These are phyloP conservation scores for Fusarium pininemorale DNA, from an alignment of 2,329 filamentous ascomycete genomes.

Conservation along the genomic window DNA sequence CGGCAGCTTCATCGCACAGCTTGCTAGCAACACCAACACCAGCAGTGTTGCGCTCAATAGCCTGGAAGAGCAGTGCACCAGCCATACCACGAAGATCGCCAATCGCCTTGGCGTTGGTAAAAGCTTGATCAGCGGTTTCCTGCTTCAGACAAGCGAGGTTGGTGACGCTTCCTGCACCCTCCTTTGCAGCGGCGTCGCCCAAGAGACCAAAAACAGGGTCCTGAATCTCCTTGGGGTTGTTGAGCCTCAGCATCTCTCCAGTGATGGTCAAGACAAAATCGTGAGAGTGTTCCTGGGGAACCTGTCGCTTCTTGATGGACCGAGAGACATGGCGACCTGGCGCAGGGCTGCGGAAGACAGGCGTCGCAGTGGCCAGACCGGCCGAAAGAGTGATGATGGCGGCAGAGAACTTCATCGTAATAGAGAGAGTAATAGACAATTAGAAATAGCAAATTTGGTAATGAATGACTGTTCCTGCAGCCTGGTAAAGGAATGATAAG, in stretches of 20 bases:
- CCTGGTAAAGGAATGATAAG: background rate
- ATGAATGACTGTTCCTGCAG: slow-evolving; percentile 1
- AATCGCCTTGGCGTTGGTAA: slow-evolving; percentile 66
- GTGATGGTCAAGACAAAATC: slow-evolving; percentile 8
- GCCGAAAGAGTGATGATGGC: background rate
- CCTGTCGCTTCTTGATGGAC: slow-evolving; percentile 5
- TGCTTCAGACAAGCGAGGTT: slow-evolving; percentile 58
- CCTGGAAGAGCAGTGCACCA: slow-evolving; percentile 63
- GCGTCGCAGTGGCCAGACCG: background rate
- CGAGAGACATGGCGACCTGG: background rate
- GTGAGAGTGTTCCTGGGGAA: slow-evolving; percentile 12
- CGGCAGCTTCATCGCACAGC: slow-evolving; percentile 2
- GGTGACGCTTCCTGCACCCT: slow-evolving; percentile 51
- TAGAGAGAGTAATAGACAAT: background rate
- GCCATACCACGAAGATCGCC: slow-evolving; percentile 64
- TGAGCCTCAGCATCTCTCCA: background rate
- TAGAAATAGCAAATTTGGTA: background rate
- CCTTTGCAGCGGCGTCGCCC: background rate
- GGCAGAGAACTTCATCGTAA: slow-evolving; percentile 9
- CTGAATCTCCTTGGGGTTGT: slow-evolving; percentile 14
- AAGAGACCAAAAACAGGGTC: slow-evolving; percentile 6
- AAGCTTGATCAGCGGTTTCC: slow-evolving; percentile 65
- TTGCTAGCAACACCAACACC: slow-evolving; percentile 34
- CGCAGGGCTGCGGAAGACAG: background rate
- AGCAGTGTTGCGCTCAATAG: slow-evolving; percentile 62